These are phyloP conservation scores for Rauvolfia tetraphylla DNA, from an alignment of 257 asterid genomes.

Conservation along the genomic window DNA sequence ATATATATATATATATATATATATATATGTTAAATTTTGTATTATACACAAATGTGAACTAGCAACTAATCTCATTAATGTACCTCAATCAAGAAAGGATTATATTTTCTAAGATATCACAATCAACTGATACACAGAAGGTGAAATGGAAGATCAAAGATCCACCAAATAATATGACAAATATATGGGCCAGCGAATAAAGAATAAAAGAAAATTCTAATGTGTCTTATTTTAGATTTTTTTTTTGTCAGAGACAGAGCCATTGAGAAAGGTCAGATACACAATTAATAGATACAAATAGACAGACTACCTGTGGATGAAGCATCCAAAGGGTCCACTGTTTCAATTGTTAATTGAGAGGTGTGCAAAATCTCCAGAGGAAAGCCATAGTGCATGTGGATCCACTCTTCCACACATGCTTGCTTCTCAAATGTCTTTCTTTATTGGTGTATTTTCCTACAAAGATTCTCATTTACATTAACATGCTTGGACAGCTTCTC, in stretches of 20 bases:
- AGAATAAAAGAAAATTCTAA: conserved; percentile 5
- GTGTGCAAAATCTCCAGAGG: conserved; percentile 13
- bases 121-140: neutral
- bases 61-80: neutral
- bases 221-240: neutral
- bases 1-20: too few species aligned
- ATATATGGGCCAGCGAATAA: neutral
- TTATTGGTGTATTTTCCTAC: neutral
- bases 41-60: neutral
- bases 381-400: conserved; percentile 32
- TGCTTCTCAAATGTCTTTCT: conserved; percentile 19
- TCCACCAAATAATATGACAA: neutral
- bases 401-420: conserved; percentile 37
- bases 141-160: neutral
- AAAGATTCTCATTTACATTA: conserved; percentile 8
- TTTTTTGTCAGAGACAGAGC: neutral
- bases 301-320: conserved; percentile 6
- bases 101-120: neutral
- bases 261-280: neutral
- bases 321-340: conserved; percentile 32
- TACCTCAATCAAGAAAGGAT: neutral
- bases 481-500: neutral
- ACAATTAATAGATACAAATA: conserved; percentile 14
- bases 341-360: conserved; percentile 7
- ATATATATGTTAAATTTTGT: too few species aligned